These are phyloP conservation scores for Suillus lakei DNA, from an alignment of 768 basidiomycete genomes.

Conservation along the genomic window DNA sequence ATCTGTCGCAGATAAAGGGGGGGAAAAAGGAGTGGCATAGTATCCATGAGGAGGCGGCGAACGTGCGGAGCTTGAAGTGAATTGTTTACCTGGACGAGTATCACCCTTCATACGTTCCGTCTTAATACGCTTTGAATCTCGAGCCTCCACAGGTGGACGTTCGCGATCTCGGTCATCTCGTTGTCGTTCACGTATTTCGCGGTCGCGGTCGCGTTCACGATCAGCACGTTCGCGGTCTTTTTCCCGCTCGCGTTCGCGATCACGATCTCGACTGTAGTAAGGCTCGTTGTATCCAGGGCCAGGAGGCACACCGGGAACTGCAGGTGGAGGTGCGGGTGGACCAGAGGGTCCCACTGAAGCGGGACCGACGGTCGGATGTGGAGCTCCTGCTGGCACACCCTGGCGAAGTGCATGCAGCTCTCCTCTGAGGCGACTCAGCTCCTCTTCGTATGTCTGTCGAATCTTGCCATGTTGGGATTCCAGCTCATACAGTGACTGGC, in stretches of 20 bases:
- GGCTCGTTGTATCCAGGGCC: constrained; percentile 41
- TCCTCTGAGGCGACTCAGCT: constrained; percentile 70
- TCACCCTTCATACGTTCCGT: constrained; percentile 52
- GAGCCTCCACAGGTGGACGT: constrained; percentile 44
- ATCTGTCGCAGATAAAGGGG: constrained; percentile 32
- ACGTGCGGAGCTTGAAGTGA: constrained; percentile 26
- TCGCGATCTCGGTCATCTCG: constrained; percentile 51
- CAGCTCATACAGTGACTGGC: constrained; percentile 89
- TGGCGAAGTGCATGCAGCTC: constrained; percentile 64
- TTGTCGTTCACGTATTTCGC: constrained; percentile 42
- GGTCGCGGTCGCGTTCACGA: constrained; percentile 42
- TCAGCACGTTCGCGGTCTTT: constrained; percentile 47
- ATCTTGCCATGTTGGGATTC: constrained; percentile 88
- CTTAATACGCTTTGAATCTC: constrained; percentile 68
- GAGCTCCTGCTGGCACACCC: constrained; percentile 37
- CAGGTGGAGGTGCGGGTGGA: constrained; percentile 36
- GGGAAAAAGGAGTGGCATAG: constrained; percentile 27
- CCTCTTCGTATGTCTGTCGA: constrained; percentile 86
- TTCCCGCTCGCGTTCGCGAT: constrained; percentile 44
- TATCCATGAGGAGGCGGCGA: constrained; percentile 40
- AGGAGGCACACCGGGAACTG: constrained; percentile 35
- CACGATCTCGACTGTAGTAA: constrained; percentile 44
- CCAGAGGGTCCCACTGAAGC: constrained; percentile 39
- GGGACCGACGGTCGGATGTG: constrained; percentile 39
- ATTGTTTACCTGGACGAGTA: constrained; percentile 43